Base-by-base conservation (phyloP, 2,329 filamentous ascomycete species). In the Alternaria arbusti region DNA sequence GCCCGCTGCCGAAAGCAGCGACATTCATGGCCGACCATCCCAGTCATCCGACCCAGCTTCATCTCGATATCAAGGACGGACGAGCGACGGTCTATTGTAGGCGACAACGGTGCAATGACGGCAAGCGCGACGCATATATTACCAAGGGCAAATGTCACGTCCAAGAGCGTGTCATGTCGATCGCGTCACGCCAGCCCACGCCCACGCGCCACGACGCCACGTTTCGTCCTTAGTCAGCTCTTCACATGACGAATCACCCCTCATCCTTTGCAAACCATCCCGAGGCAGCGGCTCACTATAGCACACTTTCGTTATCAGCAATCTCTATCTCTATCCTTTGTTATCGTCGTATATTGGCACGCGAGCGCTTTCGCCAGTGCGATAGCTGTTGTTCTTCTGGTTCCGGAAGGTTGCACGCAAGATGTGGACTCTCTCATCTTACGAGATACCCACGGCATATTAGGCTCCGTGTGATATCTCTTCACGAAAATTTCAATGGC, bases 1-100 rank as follows among this genome's bases (percentile, higher is more conserved):
- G 71, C 69, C 60, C 54, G 52, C 65, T 69, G 69, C 71, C 71
- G 70, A 62, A 45, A 45, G 59, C 65, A 59, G 52, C 59, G 54
- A 58, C 57, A 57, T 43, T 65, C 57, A 62, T 65, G 43, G 45
- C 52, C 47, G 51, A 52, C 59, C 57, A 22, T 57, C 51, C 50
- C 45, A 61, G 44, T 58, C 28, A 52, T 54, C 47, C 22, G 50
- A 59, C 47, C 45, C 55, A 65, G 60, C 64, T 64, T 51, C 8
- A 46, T 44, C 30, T 40, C 23, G 9, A 45, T 32, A 22, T 40
- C n/a, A 20, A 32, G 25, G 13, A 13, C 45, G 36, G 32, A 54
- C 20, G 50, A 59, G 56, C 50, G 20, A 59, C 50, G 32, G 56
- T 59, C 44, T 43, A 54, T 58, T 68, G 45, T 23, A 40, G 36